Evolutionary conservation across 1,284 basidiomycete species (phyloP), one percentile per base, ranked within the genome.

Genomic region (Salmacisia buchloeana): DNA sequence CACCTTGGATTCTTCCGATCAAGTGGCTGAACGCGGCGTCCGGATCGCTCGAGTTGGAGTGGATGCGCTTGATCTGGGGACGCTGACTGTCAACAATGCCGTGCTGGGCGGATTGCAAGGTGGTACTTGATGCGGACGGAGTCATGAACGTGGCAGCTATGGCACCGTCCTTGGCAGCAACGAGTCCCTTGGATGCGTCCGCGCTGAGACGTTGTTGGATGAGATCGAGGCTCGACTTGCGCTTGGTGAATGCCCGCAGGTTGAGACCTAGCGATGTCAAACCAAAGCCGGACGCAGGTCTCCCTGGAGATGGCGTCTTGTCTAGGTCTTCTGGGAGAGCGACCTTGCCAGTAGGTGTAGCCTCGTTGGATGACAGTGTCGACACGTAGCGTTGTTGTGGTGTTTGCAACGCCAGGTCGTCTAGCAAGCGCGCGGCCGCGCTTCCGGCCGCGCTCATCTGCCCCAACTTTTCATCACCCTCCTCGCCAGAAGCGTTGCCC

Each of bases 1-100:
- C 63, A 66, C 41, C 39, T 45, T 58, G 64, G n/a, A 29, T 63
- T 65, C 23, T 25, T 29, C 12, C 41, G 1, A 43, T 43, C 18
- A 43, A 21, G 1, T 15, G 23, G 7, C 18, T n/a, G 23, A 43
- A 43, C 1, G 23, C 41, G 18, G 41, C 41, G 41, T 43, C 41
- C 15, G 41, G 41, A 21, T 43, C 41, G 41, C 41, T 43, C 41
- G 7, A 18, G 15, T 43, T 21, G 6, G 41, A 12, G 7, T 43
- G 18, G 2, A 43, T 5, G 41, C 41, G 41, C 2, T 15, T n/a
- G 41, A 43, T 15, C 41, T 18, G 41, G 15, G 41, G 41, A 7
- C 41, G 41, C 18, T 43, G 41, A 18, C 41, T 43, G 41, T 43
- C 41, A 7, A 43, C 41, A n/a, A 43, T 43, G 15, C 41, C 41